These are phyloP conservation scores for Trypanosoma platydactyli DNA, from an alignment of 208 protist species.

Conservation along the genomic window DNA sequence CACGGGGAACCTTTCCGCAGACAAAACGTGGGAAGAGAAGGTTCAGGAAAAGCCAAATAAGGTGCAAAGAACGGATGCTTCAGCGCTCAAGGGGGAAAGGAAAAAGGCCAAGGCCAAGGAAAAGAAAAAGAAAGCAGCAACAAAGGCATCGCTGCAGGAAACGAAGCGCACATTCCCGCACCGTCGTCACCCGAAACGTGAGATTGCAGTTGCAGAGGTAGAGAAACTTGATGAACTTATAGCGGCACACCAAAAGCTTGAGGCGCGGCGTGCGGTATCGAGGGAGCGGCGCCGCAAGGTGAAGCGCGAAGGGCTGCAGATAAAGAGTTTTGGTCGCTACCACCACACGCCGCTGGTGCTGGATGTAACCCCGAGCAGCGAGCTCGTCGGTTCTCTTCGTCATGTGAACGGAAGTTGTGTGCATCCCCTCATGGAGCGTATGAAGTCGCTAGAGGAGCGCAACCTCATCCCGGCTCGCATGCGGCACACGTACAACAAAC, in stretches of 20 bases:
- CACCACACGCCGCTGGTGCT: slow-evolving; percentile 77
- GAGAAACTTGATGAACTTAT: slow-evolving; percentile 61
- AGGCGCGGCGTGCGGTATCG: slow-evolving; percentile 40
- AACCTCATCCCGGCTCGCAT: slow-evolving; percentile 87
- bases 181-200: slow-evolving; percentile 77
- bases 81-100: slow-evolving; percentile 19
- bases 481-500: slow-evolving; percentile 88
- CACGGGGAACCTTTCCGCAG: slow-evolving; percentile 56
- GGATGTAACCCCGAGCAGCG: slow-evolving; percentile 68
- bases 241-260: slow-evolving; percentile 31
- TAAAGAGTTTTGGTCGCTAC: slow-evolving; percentile 87
- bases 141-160: slow-evolving; percentile 36
- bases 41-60: slow-evolving; percentile 39
- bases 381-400: slow-evolving; percentile 81
- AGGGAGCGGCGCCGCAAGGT: slow-evolving; percentile 45
- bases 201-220: slow-evolving; percentile 45
- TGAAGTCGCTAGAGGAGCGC: slow-evolving; percentile 91
- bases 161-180: slow-evolving; percentile 49
- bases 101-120: slow-evolving; percentile 38
- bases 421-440: slow-evolving; percentile 76
- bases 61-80: slow-evolving; percentile 10
- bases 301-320: slow-evolving; percentile 54
- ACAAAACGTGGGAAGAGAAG: slow-evolving; percentile 83
- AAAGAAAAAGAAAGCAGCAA: slow-evolving; percentile 54
- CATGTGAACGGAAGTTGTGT: slow-evolving; percentile 73